Evolutionary conservation across 1,139 yeast genomes (phyloP), one percentile per base, ranked within the genome.

Genomic region (Debaryomycetaceae sp.): DNA sequence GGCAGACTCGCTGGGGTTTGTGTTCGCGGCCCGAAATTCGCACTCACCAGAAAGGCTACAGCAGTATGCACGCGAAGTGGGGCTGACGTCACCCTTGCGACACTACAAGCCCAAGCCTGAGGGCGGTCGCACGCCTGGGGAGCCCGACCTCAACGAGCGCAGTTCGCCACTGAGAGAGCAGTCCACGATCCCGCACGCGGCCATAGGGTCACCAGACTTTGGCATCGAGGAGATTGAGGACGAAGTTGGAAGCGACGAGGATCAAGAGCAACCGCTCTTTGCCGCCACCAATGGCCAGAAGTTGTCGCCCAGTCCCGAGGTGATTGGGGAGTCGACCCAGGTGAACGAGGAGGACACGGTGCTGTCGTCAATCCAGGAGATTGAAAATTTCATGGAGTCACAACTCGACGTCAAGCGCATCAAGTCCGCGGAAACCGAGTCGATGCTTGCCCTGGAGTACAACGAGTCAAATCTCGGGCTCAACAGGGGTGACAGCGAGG

Each of bases 191-290:
- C n/a, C n/a, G n/a, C n/a, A n/a, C 5, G 60, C 62, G 1, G 58
- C 55, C 1, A 42, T 56, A 16, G 56, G 53, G 8, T 28, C 44
- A 24, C 61, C 58, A 3, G 68, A 62, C 35, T 60, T 56, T 43
- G 69, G 68, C 5, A 63, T 62, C 29, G 70, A 63, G 39, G 69
- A 63, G 41, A 55, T 56, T 3, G 63, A 54, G 28, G 63, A 56
- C 28, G 52, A 61, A 34, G 65, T 60, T 24, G 45, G 24, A 9
- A 28, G 28, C 5, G 30, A 22, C 16, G 20, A 38, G 15, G 58
- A 50, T 21, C 40, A 38, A 20, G 39, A 34, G 16, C 28, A 23
- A 15, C 36, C 36, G 5, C 21, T 33, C n/a, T 13, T 18, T 29
- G 12, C 30, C 34, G 20, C 43, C 29, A 23, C 29, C 29, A 15